These are phyloP conservation scores for Pythium aristosporum DNA, from an alignment of 352 stramenopile species.

Conservation along the genomic window DNA sequence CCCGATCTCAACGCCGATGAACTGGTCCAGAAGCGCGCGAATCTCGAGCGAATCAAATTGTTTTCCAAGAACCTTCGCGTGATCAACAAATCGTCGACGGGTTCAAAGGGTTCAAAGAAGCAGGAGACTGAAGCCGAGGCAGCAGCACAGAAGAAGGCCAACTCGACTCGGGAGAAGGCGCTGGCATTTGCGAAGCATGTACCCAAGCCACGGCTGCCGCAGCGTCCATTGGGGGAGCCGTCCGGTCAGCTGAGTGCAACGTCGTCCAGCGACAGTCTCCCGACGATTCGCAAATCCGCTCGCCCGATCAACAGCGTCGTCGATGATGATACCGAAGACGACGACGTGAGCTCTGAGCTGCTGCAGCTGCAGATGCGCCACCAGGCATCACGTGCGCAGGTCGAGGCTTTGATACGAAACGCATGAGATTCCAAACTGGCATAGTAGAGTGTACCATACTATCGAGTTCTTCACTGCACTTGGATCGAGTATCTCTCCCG, in stretches of 20 bases:
- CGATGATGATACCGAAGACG: slow-evolving; percentile 60
- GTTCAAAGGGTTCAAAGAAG: slow-evolving; percentile 34
- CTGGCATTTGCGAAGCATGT: slow-evolving; percentile 81
- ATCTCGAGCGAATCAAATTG: slow-evolving; percentile 75
- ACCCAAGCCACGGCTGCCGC: slow-evolving; percentile 54
- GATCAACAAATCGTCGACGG: slow-evolving; percentile 62
- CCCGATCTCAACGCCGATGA: slow-evolving; percentile 83
- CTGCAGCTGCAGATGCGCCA: slow-evolving; percentile 69
- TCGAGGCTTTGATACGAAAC: slow-evolving; percentile 61
- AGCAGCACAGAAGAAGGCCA: slow-evolving; percentile 35
- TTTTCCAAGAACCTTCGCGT: slow-evolving; percentile 78
- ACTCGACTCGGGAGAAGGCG: slow-evolving; percentile 70
- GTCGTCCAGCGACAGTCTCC: slow-evolving; percentile 24
- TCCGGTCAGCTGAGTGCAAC: slow-evolving; percentile 12
- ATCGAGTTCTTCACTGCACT: neutral
- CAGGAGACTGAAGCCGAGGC: slow-evolving; percentile 12
- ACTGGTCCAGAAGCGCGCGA: slow-evolving; percentile 76
- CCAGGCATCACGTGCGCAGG: slow-evolving; percentile 66
- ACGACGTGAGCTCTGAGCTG: slow-evolving; percentile 62
- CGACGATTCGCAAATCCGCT: slow-evolving; percentile 23
- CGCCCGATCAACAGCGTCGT: slow-evolving; percentile 52
- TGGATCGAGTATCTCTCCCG: too few relatives aligned
- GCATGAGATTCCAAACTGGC: neutral
- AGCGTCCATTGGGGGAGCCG: slow-evolving; percentile 26
- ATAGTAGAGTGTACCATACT: slow-evolving; percentile 1